phyloP scores from a whole-genome alignment of 2,329 filamentous ascomycete genomes.

The Helotiales sp. region DNA sequence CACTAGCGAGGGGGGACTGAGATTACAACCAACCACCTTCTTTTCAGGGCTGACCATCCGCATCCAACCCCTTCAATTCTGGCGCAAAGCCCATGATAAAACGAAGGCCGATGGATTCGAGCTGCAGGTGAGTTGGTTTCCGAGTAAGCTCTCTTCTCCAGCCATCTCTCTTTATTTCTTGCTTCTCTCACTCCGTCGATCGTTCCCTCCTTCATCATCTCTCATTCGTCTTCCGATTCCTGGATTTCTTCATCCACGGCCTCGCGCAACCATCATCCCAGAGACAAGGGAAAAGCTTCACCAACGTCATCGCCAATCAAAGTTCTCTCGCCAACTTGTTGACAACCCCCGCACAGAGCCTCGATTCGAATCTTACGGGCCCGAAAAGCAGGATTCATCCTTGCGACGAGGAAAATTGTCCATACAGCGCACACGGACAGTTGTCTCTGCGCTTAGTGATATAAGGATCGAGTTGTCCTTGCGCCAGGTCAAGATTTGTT shows the following conservation, averaged over 20 bases:
- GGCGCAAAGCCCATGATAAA: neutral
- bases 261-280: neutral
- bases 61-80: neutral
- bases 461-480: constrained; percentile 1
- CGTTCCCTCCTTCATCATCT: constrained; percentile 9
- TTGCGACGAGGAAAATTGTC: constrained; percentile 8
- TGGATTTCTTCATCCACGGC: neutral
- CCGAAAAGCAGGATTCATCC: constrained; percentile 22
- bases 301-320: constrained; percentile 19
- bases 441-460: neutral
- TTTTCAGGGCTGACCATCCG: neutral
- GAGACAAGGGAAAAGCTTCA: constrained; percentile 10
- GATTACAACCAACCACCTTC: neutral
- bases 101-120: neutral
- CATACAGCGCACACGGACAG: neutral
- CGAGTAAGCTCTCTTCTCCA: neutral
- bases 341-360: neutral
- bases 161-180: constrained; percentile 1
- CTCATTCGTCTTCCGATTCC: neutral
- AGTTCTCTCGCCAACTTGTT: neutral
- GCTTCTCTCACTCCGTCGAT: constrained; percentile 8
- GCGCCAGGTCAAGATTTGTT: neutral
- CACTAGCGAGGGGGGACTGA: neutral
- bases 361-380: neutral
- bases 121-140: neutral